Evolutionary conservation across 1,284 basidiomycete genomes (phyloP).

Genomic region (Trichosporon coremiiforme): DNA sequence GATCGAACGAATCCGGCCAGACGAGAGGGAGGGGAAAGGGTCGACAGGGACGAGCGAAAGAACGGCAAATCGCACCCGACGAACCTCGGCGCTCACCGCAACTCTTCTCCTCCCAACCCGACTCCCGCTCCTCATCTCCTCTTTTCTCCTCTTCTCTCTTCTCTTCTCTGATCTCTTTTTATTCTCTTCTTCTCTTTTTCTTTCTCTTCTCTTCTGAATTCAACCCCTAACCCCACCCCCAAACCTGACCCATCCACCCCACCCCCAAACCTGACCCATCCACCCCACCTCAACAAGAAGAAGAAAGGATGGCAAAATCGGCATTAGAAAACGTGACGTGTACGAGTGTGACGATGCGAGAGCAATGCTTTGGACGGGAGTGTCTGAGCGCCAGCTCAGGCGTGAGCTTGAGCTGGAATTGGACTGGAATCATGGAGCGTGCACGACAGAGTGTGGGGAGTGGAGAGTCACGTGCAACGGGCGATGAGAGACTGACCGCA

Average conservation of each 20-base stretch:
- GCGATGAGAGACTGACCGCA: too few species aligned
- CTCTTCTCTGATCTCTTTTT: not conserved
- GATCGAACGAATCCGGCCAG: not conserved
- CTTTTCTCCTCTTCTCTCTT: not conserved
- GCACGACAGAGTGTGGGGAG: too few species aligned
- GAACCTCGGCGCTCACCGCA: too few species aligned
- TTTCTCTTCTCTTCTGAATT: not conserved
- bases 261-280: too few species aligned
- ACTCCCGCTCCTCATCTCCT: not conserved
- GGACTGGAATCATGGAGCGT: too few species aligned
- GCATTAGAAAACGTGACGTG: conserved; percentile 19
- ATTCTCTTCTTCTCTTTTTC: not conserved
- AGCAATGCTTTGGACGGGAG: conserved; percentile 14
- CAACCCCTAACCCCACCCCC: not conserved
- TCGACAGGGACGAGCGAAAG: not conserved
- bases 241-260: not conserved
- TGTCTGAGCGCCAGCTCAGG: too few species aligned
- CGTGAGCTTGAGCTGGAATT: too few species aligned
- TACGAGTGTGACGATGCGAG: conserved; percentile 19
- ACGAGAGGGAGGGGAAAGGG: not conserved
- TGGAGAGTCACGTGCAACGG: too few species aligned
- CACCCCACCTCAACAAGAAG: conserved; percentile 6
- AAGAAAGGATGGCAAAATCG: conserved; percentile 17
- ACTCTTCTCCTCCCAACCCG: too few species aligned
- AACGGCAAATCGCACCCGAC: too few species aligned